Percentiles rank a stretch among this genome's conserved stretches.
Conservation (phyloP, 257 asterid genomes). For the Ilex asprella region DNA sequence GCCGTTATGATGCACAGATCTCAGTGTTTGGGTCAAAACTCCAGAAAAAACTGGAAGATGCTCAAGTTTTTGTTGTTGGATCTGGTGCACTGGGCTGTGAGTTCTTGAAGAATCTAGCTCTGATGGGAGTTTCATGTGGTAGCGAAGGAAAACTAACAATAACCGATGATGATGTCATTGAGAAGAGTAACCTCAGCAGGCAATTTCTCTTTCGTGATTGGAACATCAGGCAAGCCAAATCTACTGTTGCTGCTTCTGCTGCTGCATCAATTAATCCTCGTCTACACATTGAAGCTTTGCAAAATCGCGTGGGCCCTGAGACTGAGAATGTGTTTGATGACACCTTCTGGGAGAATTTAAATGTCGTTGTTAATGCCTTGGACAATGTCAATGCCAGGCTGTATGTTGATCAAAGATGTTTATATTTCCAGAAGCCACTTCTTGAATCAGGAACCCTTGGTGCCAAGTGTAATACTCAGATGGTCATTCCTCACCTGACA, state of each 20-base stretch:
- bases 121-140: slow-evolving; percentile 90
- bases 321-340: slow-evolving; percentile 87
- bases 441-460: slow-evolving; percentile 98
- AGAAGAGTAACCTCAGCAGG: slow-evolving; percentile 93
- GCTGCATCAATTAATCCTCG: slow-evolving; percentile 59
- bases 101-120: slow-evolving; percentile 80
- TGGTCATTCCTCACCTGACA: slow-evolving; percentile 90
- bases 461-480: slow-evolving; percentile 88
- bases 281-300: slow-evolving; percentile 68
- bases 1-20: slow-evolving; percentile 93
- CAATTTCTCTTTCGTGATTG: slow-evolving; percentile 93
- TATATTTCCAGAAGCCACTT: slow-evolving; percentile 90
- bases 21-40: slow-evolving; percentile 81
- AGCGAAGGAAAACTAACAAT: slow-evolving; percentile 63
- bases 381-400: slow-evolving; percentile 94
- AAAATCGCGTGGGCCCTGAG: slow-evolving; percentile 86
- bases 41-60: slow-evolving; percentile 81
- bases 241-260: slow-evolving; percentile 90
- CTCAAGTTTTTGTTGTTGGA: slow-evolving; percentile 76
- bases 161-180: slow-evolving; percentile 92
- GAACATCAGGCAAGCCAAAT: slow-evolving; percentile 95
- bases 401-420: slow-evolving; percentile 91
- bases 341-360: slow-evolving; percentile 79
- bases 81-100: slow-evolving; percentile 98
- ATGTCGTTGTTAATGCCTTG: slow-evolving; percentile 74